Base-by-base conservation (phyloP, 495 filamentous ascomycete genomes). In the Aspergillus carlsbadensis region DNA sequence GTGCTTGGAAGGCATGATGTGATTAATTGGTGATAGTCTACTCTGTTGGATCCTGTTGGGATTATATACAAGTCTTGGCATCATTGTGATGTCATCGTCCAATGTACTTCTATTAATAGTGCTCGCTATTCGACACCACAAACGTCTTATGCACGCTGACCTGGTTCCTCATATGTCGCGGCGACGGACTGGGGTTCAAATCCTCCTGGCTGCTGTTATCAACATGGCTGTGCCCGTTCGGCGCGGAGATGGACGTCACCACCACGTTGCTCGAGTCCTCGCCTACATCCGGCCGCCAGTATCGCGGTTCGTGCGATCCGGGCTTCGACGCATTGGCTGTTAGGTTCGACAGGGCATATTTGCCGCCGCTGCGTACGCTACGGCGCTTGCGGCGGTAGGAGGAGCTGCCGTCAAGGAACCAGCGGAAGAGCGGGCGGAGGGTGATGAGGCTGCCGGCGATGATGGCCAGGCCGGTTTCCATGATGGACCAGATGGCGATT, bases 401-500 rank as follows among this genome's bases (percentile, higher is more conserved):
- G 29, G 45, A 48, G n/a, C 29, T 35, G 1, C 29, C 45, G 22
- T 48, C 45, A 7, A 48, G 45, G 45, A 48, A 48, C 45, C 45
- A 48, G 45, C 43, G 43, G n/a, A 15, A 15, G 5, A 13, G 13
- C 11, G 73, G 71, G 5, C 71, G 70, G 24, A 73, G 62, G 15
- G 67, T 71, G 18, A 67, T 59, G n/a, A 76, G 64, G 45, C 71
- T 71, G 20, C 69, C 70, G 8, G 70, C 69, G 3, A 67, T 63
- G 56, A 75, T 73, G 15, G 65, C 73, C 31, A 75, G 59, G 17
- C 67, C 65, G 7, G 61, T 60, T 50, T 75, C 70, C 10, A 72
- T 44, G 13, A 60, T 55, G 6, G 68, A 67, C 70, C 71, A 72
- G 36, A 74, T 65, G 20, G 61, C 61, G 35, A 72, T 65, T 14